Percentiles rank a stretch among this genome's conserved stretches.
Evolutionary conservation across 2,329 filamentous ascomycete species (phyloP).

Genomic region (Cladosporium sp.): DNA sequence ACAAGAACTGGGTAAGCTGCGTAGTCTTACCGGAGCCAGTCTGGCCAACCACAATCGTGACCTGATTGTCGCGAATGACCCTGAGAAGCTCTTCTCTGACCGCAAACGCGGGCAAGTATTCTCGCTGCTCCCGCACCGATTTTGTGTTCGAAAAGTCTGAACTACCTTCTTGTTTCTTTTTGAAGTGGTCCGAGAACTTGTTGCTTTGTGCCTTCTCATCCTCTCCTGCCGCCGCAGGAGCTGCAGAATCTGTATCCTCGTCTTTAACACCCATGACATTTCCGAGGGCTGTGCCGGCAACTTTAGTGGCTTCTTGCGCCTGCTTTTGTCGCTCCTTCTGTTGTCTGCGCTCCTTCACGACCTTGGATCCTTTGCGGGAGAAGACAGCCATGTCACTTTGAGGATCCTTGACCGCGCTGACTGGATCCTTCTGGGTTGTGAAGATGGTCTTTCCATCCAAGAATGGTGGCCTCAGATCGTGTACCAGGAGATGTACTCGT

Average conservation of each 20-base stretch:
- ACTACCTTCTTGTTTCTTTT: constrained; percentile 73
- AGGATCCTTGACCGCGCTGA: constrained; percentile 85
- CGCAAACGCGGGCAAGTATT: constrained; percentile 92
- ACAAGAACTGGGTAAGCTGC: constrained; percentile 90
- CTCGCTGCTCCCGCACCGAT: constrained; percentile 81
- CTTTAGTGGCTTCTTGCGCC: constrained; percentile 89
- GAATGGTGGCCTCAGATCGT: constrained; percentile 91
- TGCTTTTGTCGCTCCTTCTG: constrained; percentile 92
- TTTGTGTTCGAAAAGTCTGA: constrained; percentile 94
- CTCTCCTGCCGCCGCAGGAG: constrained; percentile 53
- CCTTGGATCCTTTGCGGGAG: constrained; percentile 87
- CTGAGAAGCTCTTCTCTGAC: constrained; percentile 88
- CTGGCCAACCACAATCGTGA: constrained; percentile 93
- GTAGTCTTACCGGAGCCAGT: constrained; percentile 98
- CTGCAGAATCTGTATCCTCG: constrained; percentile 81
- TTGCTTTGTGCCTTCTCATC: constrained; percentile 57
- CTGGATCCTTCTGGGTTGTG: constrained; percentile 93
- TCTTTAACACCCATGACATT: constrained; percentile 97
- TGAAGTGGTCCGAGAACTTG: constrained; percentile 89
- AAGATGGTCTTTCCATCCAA: constrained; percentile 93
- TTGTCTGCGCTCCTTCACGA: constrained; percentile 86
- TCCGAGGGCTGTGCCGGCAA: constrained; percentile 85
- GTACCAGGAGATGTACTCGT: constrained; percentile 83
- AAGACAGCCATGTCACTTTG: constrained; percentile 99
- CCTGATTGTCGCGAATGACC: constrained; percentile 94